Base-by-base conservation (phyloP, 177 flowering plant species). In the Vitis hybrid region DNA sequence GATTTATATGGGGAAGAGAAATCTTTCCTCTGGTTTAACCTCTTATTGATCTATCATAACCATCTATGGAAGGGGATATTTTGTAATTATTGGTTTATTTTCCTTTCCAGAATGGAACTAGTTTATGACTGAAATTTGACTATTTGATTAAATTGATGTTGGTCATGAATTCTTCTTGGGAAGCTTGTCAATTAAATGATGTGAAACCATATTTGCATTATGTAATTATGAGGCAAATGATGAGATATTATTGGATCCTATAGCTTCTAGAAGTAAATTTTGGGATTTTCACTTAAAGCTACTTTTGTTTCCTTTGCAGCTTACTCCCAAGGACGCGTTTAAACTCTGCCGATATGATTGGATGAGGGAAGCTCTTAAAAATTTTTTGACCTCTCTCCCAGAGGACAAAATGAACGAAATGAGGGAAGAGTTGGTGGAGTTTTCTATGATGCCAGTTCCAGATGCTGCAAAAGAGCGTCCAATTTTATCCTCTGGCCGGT, bases 331-430 rank as follows among this genome's bases (percentile, higher is more conserved):
- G 30, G 86, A 88, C 19, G 87, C 91, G 19, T 79, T 71, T 72
- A 62, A 68, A 72, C 74, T 73, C 21, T 84, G 88, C 76, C 86
- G 89, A 32, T 86, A 88, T 70, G 85, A 83, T 18, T 88, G 91
- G 91, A 88, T 75, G 78, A 65, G 58, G 40, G 70, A 70, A 8
- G 70, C 73, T 35, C 70, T 70, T 35, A 15, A 8, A 56, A 60
- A 4, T 1, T 56, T 75, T 27, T 15, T 64, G 52, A 27, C 49
- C 21, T 35, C 27, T 19, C 13, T 72, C n/a, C 3, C 58, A 24
- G 51, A 46, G 50, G 19, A 55, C 4, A 4, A 27, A 10, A 24
- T 0, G 16, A 61, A 15, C 61, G 58, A 32, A 3, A 52, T 50
- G 7, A 19, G 32, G 46, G 54, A 56, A 30, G 56, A 68, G n/a